Conservation (phyloP, 345 rosid species). For the Ceriops tagal region DNA sequence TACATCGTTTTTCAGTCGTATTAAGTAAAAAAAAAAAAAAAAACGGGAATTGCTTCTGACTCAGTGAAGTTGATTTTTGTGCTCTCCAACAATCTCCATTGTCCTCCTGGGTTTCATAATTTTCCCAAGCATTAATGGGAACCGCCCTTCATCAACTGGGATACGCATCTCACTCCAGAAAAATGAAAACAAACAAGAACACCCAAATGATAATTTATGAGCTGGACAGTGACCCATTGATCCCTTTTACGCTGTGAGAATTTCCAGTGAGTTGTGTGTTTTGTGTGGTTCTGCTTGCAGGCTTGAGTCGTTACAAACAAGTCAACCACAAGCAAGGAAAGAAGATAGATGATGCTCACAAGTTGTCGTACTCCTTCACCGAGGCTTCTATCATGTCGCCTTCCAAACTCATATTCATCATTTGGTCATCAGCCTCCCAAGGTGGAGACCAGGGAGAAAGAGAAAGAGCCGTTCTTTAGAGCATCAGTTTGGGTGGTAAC, state of each 20-base stretch:
- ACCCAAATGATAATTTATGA: background rate
- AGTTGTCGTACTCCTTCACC: too few species aligned
- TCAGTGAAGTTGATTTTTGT: constrained; percentile 50
- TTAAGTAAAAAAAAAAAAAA: too few species aligned
- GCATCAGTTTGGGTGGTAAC: constrained; percentile 7
- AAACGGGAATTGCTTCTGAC: constrained; percentile 25
- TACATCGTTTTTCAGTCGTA: background rate
- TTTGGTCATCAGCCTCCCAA: too few species aligned
- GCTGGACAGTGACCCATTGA: too few species aligned
- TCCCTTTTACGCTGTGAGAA: too few species aligned
- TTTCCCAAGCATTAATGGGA: constrained; percentile 47
- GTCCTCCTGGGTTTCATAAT: constrained; percentile 51
- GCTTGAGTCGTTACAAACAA: too few species aligned
- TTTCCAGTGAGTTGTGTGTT: too few species aligned
- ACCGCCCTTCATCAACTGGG: constrained; percentile 51
- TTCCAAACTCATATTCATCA: too few species aligned
- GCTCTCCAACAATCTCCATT: constrained; percentile 40
- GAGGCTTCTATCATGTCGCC: too few species aligned
- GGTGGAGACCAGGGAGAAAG: background rate
- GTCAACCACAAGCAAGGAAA: too few species aligned
- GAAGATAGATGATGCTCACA: too few species aligned
- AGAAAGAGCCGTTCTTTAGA: background rate
- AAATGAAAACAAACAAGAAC: background rate
- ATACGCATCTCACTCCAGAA: constrained; percentile 44
- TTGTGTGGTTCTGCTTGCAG: too few species aligned